phyloP scores from a whole-genome alignment of 306 rosid genomes.

The Vigna reflexopilosa region DNA sequence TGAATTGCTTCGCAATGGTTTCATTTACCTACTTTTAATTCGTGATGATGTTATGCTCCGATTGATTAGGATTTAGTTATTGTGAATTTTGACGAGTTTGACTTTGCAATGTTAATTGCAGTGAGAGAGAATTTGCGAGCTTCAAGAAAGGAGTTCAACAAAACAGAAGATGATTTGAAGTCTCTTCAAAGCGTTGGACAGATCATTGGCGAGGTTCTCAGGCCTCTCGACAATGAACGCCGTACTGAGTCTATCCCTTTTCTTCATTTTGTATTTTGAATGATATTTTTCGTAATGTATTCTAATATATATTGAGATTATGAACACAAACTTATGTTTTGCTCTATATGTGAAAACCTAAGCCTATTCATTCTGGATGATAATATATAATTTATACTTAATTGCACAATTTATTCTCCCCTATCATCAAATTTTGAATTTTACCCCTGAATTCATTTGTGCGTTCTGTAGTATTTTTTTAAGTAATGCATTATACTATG shows the following conservation, averaged over 20 bases:
- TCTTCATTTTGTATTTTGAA: not conserved
- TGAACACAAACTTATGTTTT: not conserved
- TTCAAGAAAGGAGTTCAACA: slow-evolving; percentile 84
- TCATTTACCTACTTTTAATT: not conserved
- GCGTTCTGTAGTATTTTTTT: no score
- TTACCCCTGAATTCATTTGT: no score
- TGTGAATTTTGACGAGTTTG: slow-evolving; percentile 22
- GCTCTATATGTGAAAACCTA: not conserved
- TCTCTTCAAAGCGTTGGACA: slow-evolving; percentile 97
- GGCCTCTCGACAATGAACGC: slow-evolving; percentile 96
- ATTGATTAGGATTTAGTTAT: slow-evolving; percentile 41
- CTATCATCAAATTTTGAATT: no score
- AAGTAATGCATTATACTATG: no score
- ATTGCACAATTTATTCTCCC: no score
- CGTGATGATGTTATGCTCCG: not conserved
- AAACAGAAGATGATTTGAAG: slow-evolving; percentile 97
- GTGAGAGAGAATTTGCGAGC: slow-evolving; percentile 79
- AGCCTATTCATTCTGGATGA: not conserved
- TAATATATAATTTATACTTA: not conserved
- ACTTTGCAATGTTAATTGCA: slow-evolving; percentile 48
- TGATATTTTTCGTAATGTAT: slow-evolving; percentile 17
- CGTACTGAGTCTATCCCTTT: slow-evolving; percentile 51
- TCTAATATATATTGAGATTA: not conserved
- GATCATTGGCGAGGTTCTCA: slow-evolving; percentile 92
- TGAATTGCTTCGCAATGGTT: not conserved